Conservation (phyloP, 345 rosid species). For the Populus simonii region DNA sequence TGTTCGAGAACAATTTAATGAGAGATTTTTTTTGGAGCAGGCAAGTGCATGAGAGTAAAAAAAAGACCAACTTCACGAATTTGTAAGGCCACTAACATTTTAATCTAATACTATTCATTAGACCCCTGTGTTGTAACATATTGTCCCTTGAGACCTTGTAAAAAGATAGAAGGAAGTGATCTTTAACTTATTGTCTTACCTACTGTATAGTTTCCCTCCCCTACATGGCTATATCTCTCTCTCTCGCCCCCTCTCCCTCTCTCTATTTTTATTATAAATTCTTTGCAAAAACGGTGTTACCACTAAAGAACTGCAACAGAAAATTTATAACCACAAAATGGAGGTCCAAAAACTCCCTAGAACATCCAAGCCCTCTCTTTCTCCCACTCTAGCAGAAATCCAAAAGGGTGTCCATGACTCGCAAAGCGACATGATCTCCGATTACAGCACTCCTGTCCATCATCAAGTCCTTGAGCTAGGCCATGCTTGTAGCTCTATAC, state of each 20-base stretch:
- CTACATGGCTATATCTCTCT: neutral
- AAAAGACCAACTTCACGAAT: no score
- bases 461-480: constrained; percentile 36
- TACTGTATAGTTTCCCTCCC: no score
- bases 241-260: neutral
- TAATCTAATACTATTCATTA: no score
- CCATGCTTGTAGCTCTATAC: constrained; percentile 39
- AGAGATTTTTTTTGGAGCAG: no score
- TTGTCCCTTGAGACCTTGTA: no score
- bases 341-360: constrained; percentile 41
- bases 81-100: no score
- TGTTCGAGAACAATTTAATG: no score
- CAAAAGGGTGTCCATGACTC: constrained; percentile 57
- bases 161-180: no score
- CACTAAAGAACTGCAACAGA: constrained; percentile 13
- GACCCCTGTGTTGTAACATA: no score
- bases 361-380: constrained; percentile 26
- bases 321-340: constrained; percentile 17
- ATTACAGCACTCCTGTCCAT: constrained; percentile 11
- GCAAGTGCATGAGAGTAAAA: no score
- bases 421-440: constrained; percentile 20
- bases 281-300: constrained; percentile 17
- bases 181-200: no score
- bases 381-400: constrained; percentile 61
- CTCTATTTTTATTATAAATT: constrained; percentile 23